Conservation (phyloP, 768 basidiomycete species). For the Neoboletus magnificus region DNA sequence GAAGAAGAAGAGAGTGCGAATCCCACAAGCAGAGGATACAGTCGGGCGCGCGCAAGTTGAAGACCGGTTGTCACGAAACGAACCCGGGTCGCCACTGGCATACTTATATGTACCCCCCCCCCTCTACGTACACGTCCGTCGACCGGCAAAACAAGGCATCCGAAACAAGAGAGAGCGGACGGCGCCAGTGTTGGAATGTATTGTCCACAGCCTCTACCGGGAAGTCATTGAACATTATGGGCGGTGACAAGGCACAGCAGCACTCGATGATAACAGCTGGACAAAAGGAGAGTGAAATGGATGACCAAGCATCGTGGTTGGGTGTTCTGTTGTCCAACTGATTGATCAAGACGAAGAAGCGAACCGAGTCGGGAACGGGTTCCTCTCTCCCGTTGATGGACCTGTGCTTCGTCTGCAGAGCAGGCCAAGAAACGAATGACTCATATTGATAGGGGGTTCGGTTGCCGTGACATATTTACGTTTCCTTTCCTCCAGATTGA, state of each 20-base stretch:
- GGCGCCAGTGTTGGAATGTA: neutral
- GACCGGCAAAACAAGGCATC: constrained; percentile 11
- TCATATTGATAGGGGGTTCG: constrained; percentile 17
- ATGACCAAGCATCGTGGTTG: neutral
- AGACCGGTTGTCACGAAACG: neutral
- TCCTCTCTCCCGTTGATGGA: neutral
- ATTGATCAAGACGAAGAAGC: neutral
- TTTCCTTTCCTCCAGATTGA: neutral
- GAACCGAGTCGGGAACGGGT: neutral
- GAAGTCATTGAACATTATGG: neutral
- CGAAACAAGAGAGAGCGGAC: constrained; percentile 13
- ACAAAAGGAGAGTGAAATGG: constrained; percentile 1
- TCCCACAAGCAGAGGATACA: neutral
- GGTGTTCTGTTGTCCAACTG: neutral
- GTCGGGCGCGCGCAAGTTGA: constrained; percentile 9
- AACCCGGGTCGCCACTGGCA: neutral
- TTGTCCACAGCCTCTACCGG: constrained; percentile 10
- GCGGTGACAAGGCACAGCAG: constrained; percentile 1
- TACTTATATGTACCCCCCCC: neutral
- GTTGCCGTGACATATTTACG: constrained; percentile 7
- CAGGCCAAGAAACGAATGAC: constrained; percentile 4
- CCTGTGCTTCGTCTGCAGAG: neutral
- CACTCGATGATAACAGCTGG: neutral
- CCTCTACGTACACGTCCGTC: constrained; percentile 7
- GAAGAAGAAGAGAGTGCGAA: neutral